Evolutionary conservation across 306 rosid species (phyloP).

Genomic region (Casuarina glauca): DNA sequence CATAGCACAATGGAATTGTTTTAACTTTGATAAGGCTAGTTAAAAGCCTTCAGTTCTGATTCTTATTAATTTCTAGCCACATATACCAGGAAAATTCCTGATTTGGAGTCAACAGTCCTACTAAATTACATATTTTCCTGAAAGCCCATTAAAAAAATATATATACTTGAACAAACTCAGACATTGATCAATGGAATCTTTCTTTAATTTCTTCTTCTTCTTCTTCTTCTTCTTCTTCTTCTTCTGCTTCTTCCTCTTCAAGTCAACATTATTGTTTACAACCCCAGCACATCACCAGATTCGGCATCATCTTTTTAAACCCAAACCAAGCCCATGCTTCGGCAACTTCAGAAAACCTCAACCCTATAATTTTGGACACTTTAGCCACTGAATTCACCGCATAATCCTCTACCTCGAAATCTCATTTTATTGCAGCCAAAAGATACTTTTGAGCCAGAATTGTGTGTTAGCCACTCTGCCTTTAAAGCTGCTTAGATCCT

Average conservation of each 20-base stretch:
- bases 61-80: background rate
- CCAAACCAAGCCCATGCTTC: background rate
- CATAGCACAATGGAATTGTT: background rate
- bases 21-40: background rate
- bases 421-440: constrained; percentile 1
- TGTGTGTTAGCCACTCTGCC: background rate
- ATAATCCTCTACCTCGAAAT: background rate
- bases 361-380: background rate
- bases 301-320: background rate
- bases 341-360: background rate
- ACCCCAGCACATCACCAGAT: background rate
- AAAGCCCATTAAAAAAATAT: background rate
- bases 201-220: background rate
- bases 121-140: background rate
- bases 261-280: background rate
- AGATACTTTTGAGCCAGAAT: background rate
- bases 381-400: background rate
- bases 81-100: background rate
- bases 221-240: background rate
- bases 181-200: background rate
- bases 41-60: background rate
- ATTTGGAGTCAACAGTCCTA: background rate
- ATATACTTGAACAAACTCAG: background rate
- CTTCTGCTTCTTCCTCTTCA: background rate
- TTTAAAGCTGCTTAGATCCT: background rate